Evolutionary conservation across 2,329 filamentous ascomycete species (phyloP).

Genomic region (Sporothrix pallida): DNA sequence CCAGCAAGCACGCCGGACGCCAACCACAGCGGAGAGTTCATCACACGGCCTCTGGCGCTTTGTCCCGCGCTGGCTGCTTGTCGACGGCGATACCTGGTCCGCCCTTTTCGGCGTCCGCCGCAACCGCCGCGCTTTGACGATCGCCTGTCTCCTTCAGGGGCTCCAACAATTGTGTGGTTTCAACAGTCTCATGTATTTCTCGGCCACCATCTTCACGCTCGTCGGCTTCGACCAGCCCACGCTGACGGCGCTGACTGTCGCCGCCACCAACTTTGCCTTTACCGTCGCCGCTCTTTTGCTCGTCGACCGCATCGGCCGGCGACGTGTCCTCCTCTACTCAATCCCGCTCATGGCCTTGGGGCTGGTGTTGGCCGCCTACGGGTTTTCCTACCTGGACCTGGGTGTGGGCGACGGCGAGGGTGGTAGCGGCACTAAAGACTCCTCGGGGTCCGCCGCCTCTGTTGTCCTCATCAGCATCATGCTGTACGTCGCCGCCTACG

Average conservation of each 20-base stretch:
- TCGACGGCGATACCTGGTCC: slow-evolving; percentile 56
- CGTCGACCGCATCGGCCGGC: slow-evolving; percentile 79
- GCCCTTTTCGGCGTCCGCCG: slow-evolving; percentile 63
- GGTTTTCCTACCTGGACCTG: slow-evolving; percentile 70
- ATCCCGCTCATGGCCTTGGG: slow-evolving; percentile 83
- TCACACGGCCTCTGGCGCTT: slow-evolving; percentile 41
- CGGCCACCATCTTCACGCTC: slow-evolving; percentile 78
- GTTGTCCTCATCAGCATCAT: slow-evolving; percentile 77
- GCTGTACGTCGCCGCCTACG: slow-evolving; percentile 84
- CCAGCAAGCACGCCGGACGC: background rate
- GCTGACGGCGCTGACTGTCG: slow-evolving; percentile 76
- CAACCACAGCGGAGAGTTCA: background rate
- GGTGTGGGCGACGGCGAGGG: slow-evolving; percentile 28
- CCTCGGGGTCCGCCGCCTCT: slow-evolving; percentile 44
- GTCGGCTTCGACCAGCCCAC: slow-evolving; percentile 81
- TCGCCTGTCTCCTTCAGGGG: slow-evolving; percentile 85
- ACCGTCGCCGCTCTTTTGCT: slow-evolving; percentile 75
- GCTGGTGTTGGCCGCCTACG: slow-evolving; percentile 71
- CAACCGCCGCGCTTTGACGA: slow-evolving; percentile 76
- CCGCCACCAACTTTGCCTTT: slow-evolving; percentile 81
- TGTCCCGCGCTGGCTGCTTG: slow-evolving; percentile 34
- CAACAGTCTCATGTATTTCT: slow-evolving; percentile 93
- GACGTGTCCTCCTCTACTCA: slow-evolving; percentile 79
- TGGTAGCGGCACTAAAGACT: no score
- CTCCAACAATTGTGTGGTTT: slow-evolving; percentile 90